These are phyloP conservation scores for Orbilia blumenaviensis DNA, from an alignment of 2,329 filamentous ascomycete genomes.

Conservation along the genomic window DNA sequence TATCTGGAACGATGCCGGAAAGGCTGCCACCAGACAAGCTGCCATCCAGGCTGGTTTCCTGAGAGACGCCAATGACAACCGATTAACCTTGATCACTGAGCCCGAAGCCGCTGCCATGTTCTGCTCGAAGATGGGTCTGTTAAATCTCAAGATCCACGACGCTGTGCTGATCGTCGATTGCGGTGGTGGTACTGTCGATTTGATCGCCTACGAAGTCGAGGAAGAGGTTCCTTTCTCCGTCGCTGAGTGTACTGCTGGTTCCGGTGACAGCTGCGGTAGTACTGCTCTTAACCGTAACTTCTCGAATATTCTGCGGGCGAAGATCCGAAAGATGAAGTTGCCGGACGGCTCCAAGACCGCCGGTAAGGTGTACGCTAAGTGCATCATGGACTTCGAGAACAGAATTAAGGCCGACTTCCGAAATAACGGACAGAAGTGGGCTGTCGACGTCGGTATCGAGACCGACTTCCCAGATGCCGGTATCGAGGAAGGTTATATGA, in stretches of 20 bases:
- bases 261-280: conserved; percentile 97
- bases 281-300: conserved; percentile 98
- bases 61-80: conserved; percentile 96
- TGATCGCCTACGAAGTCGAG: conserved; percentile 98
- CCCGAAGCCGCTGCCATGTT: conserved; percentile 97
- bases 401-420: conserved; percentile 99
- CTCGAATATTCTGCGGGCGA: conserved; percentile 94
- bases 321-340: conserved; percentile 99
- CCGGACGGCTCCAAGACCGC: conserved; percentile 96
- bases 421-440: conserved; percentile 99
- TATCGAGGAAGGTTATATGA: conserved; percentile 99
- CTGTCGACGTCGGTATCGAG: conserved; percentile 97
- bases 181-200: conserved; percentile 96
- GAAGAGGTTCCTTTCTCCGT: conserved; percentile 97
- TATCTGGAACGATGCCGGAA: conserved; percentile 99
- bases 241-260: conserved; percentile 94
- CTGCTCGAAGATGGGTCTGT: conserved; percentile 93
- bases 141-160: conserved; percentile 97
- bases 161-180: conserved; percentile 98
- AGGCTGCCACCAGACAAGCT: conserved; percentile 92
- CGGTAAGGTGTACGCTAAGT: conserved; percentile 98
- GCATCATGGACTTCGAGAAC: conserved; percentile 99
- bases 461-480: conserved; percentile 96
- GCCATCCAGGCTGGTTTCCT: conserved; percentile 97
- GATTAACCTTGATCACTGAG: conserved; percentile 91